Base-by-base conservation (phyloP, 192 early-diverging fungal species). In the Haplosporangium gracile region DNA sequence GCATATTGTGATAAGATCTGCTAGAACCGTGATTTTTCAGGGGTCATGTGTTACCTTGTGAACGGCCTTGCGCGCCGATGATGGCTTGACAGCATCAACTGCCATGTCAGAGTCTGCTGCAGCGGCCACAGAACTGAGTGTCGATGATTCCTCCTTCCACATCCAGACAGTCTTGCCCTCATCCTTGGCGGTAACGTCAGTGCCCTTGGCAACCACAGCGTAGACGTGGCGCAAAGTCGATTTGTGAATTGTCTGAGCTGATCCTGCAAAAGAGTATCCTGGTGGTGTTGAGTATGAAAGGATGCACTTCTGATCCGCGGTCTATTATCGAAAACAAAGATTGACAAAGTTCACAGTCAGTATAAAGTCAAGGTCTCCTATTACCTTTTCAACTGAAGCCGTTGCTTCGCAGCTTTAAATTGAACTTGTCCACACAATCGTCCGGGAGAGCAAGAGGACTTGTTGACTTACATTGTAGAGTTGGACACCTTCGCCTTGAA, bases 271-370 rank as follows among this genome's bases (percentile, higher is more conserved):
- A 3, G 81, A 82, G 70, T 90, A 78, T 79, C 90, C 89, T 43
- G 90, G 90, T 69, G 90, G 89, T 38, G 89, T 87, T 45, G 89
- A 90, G 79, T 89, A 91, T 40, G 90, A 91, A 70, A 89, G 80
- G 69, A 88, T 43, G 49, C 90, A 91, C 55, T 91, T 91, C 73
- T 91, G 90, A 78, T 89, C 88, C 22, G 78, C 78, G n/a, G 89
- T 90, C 90, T 91, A 83, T 42, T 38, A 7, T n/a, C 4, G 11
- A 15, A 26, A 13, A 76, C 15, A 75, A n/a, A 72, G 43, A 36
- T 57, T 26, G 24, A 42, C 6, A 55, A 4, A 24, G 18, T 20
- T 34, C 26, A 13, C 4, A 13, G 55, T 74, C 72, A 73, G 24
- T 68, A 26, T 24, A 51, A 15, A 29, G 51, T 73, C 69, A 42